Evolutionary conservation across 257 asterid genomes (phyloP).

Genomic region (Primulina tabacum): DNA sequence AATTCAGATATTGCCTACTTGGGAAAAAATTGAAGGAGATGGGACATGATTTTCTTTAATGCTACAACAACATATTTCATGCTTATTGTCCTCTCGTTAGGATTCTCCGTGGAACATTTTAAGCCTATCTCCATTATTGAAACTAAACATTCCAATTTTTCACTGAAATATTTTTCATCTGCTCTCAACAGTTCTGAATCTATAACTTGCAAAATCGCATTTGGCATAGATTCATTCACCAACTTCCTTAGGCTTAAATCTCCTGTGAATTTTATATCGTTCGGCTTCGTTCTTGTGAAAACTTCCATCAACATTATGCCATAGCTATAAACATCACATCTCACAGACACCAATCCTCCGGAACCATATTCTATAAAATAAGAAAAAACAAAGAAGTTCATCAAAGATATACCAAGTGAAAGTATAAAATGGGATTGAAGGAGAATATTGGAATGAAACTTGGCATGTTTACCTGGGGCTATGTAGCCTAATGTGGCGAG

Average conservation of each 20-base stretch:
- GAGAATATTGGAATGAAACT: neutral
- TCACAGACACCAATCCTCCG: conserved; percentile 26
- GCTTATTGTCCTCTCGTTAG: neutral
- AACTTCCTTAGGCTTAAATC: conserved; percentile 20
- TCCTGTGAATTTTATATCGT: conserved; percentile 15
- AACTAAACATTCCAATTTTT: conserved; percentile 14
- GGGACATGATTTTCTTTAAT: conserved; percentile 19
- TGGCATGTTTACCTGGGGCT: conserved; percentile 29
- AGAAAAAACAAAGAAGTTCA: neutral
- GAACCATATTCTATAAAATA: conserved; percentile 24
- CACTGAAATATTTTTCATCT: conserved; percentile 1
- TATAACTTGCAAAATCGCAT: conserved; percentile 1
- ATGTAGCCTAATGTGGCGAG: conserved; percentile 27
- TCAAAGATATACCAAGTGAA: too few species aligned
- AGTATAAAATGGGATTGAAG: neutral
- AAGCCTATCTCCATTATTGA: conserved; percentile 24
- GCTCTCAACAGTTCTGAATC: conserved; percentile 19
- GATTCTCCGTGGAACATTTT: conserved; percentile 20
- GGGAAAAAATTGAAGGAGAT: neutral
- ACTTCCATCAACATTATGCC: conserved; percentile 34
- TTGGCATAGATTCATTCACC: conserved; percentile 13
- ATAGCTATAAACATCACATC: conserved; percentile 32
- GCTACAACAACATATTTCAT: conserved; percentile 21
- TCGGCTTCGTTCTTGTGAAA: conserved; percentile 28
- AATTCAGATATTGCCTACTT: too few species aligned